Percentiles rank a stretch among this genome's conserved stretches.
Evolutionary conservation across 352 stramenopile species (phyloP).

Genomic region (Halophytophthora polymorphica): DNA sequence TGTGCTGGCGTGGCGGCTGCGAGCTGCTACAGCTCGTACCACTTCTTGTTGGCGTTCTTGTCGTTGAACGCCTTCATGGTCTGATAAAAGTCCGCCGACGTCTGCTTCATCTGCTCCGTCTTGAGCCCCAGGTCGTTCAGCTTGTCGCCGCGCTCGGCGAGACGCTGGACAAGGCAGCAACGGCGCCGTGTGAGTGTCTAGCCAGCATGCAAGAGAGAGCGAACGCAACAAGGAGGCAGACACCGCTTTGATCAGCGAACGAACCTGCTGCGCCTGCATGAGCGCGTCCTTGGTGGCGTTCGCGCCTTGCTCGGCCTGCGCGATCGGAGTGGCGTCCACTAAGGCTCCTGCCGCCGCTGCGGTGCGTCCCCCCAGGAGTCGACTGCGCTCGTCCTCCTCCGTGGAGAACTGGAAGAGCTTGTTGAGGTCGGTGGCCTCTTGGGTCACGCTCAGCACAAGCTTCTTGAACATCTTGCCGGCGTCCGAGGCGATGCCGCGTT

Average conservation of each 20-base stretch:
- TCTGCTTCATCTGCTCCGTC: slow-evolving; percentile 82
- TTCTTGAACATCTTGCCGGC: slow-evolving; percentile 72
- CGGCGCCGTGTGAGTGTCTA: neutral
- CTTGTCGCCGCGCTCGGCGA: slow-evolving; percentile 77
- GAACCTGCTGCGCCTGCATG: slow-evolving; percentile 67
- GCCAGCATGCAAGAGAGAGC: slow-evolving; percentile 2
- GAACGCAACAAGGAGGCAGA: slow-evolving; percentile 1
- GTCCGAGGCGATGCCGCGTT: slow-evolving; percentile 48
- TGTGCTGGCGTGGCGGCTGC: no score
- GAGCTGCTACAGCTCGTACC: slow-evolving; percentile 70
- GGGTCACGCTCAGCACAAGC: slow-evolving; percentile 57
- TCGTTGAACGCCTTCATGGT: slow-evolving; percentile 86
- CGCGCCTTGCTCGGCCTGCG: slow-evolving; percentile 30
- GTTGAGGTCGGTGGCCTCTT: slow-evolving; percentile 64
- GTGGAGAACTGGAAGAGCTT: slow-evolving; percentile 75
- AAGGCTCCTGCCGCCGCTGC: slow-evolving; percentile 16
- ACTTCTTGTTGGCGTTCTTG: slow-evolving; percentile 83
- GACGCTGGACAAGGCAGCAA: slow-evolving; percentile 40
- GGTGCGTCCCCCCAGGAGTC: slow-evolving; percentile 53
- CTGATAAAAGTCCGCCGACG: slow-evolving; percentile 78
- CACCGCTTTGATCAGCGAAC: neutral
- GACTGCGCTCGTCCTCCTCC: slow-evolving; percentile 50
- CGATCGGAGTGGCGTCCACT: slow-evolving; percentile 6
- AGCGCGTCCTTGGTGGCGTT: slow-evolving; percentile 59
- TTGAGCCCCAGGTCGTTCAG: slow-evolving; percentile 70